These are phyloP conservation scores for Blastobotrys indianensis DNA, from an alignment of 1,139 yeast species.

Conservation along the genomic window DNA sequence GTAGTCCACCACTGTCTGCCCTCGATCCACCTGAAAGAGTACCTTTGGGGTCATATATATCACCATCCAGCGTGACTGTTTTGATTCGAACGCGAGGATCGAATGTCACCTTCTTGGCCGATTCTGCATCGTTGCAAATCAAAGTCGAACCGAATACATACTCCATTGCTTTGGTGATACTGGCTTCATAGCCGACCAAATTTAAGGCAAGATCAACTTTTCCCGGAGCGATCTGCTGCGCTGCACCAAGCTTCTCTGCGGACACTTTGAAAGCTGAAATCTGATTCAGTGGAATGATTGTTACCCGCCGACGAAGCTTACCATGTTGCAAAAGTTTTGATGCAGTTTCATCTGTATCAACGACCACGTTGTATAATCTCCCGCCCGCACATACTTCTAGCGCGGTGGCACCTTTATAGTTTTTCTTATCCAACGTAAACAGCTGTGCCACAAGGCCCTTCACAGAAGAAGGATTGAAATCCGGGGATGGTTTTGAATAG, in stretches of 20 bases:
- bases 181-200: conserved; percentile 65
- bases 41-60: conserved; percentile 93
- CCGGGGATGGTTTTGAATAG: conserved; percentile 57
- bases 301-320: conserved; percentile 71
- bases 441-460: conserved; percentile 89
- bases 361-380: conserved; percentile 81
- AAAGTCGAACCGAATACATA: conserved; percentile 86
- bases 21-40: conserved; percentile 90
- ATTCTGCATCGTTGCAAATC: conserved; percentile 77
- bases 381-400: conserved; percentile 95
- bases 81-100: conserved; percentile 73
- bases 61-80: conserved; percentile 93
- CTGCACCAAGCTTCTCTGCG: conserved; percentile 38
- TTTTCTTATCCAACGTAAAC: conserved; percentile 55
- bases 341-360: conserved; percentile 81
- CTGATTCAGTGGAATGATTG: conserved; percentile 87
- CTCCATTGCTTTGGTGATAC: conserved; percentile 77
- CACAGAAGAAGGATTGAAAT: conserved; percentile 55
- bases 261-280: conserved; percentile 48
- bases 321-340: conserved; percentile 76
- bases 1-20: conserved; percentile 38
- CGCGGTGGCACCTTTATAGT: conserved; percentile 67
- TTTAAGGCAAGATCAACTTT: conserved; percentile 85
- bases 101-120: conserved; percentile 84
- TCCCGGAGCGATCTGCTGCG: conserved; percentile 68